Base-by-base conservation (phyloP, 78 protist genomes). In the Dictyostelium firmibasis region DNA sequence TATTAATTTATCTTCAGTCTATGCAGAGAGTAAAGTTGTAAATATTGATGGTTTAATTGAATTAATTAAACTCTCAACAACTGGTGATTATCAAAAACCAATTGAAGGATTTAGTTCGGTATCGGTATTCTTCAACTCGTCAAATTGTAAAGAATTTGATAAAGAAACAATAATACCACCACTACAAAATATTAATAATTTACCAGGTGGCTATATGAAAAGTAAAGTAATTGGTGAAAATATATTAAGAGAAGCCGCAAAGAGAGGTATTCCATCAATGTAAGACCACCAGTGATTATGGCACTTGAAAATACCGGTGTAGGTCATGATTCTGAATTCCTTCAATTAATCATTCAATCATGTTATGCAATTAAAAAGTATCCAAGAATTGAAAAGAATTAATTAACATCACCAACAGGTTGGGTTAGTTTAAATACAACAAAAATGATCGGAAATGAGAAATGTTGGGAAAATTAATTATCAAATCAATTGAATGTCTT, bases 171-270 rank as follows among this genome's bases (percentile, higher is more conserved):
- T 62, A 33, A 29, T 85, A 27, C 44, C 74, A 43, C 38, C 79
- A 20, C 16, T 76, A 13, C 41, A 86, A 31, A 36, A 86, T 43
- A 53, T 72, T 38, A 86, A 76, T 38, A 33, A 33, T 3, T 31
- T 72, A 31, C n/a, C 38, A 16, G 9, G 41, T 36, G 93, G 93
- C 5, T 88, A 88, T 57, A 64, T 64, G 38, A 85, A 88, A 67
- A 36, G 69, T 38, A 88, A 88, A 83, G 81, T 88, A 5, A 35
- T 88, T 72, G 31, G 62, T 31, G 93, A 87, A 20, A 62, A 78
- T 29, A 0, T 87, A 13, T 10, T 87, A 7, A 36, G 23, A 31
- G 70, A 13, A 6, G 82, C 86, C 1, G 44, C 81, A 14, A 35
- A n/a, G 8, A 82, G 81, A 60, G 78, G 81, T 9, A 87, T 87